phyloP scores from a whole-genome alignment of 2,329 filamentous ascomycete species.

The Xylariaceae sp. region DNA sequence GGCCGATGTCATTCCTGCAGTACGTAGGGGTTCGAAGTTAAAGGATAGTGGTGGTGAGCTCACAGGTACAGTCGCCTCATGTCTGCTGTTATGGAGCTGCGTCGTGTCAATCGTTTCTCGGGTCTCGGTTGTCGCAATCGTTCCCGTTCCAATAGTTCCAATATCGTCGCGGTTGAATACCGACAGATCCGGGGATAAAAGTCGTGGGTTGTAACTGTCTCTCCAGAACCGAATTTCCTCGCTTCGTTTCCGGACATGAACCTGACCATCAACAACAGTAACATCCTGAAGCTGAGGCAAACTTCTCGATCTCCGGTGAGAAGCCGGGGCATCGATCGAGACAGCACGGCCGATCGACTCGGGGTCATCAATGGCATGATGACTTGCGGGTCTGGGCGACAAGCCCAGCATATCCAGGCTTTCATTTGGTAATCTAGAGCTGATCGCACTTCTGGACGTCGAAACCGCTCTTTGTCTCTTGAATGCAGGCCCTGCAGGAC shows the following conservation, averaged over 20 bases:
- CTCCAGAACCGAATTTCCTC: slow-evolving; percentile 62
- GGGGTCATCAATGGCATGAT: slow-evolving; percentile 40
- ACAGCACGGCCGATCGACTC: slow-evolving; percentile 59
- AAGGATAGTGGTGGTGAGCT: slow-evolving; percentile 47
- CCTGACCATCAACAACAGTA: slow-evolving; percentile 28
- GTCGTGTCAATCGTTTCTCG: slow-evolving; percentile 20
- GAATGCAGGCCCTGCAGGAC: slow-evolving; percentile 39
- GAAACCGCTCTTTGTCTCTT: slow-evolving; percentile 40
- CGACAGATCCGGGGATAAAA: slow-evolving; percentile 49
- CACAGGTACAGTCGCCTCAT: slow-evolving; percentile 30
- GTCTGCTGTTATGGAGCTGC: slow-evolving; percentile 28
- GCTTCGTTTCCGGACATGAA: slow-evolving; percentile 47
- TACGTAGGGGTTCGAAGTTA: slow-evolving; percentile 46
- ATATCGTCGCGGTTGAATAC: slow-evolving; percentile 36
- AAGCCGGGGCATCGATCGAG: slow-evolving; percentile 47
- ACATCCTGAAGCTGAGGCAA: slow-evolving; percentile 49
- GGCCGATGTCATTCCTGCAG: slow-evolving; percentile 54
- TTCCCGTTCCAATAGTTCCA: slow-evolving; percentile 14
- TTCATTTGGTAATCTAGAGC: slow-evolving; percentile 35
- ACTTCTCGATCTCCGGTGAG: slow-evolving; percentile 54
- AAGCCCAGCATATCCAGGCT: slow-evolving; percentile 48
- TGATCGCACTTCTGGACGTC: slow-evolving; percentile 38
- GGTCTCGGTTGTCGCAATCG: slow-evolving; percentile 22
- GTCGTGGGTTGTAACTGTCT: slow-evolving; percentile 51
- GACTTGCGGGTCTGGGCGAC: slow-evolving; percentile 57